Evolutionary conservation across 2,329 filamentous ascomycete species (phyloP).

Genomic region (Ceratocystis huliohia): DNA sequence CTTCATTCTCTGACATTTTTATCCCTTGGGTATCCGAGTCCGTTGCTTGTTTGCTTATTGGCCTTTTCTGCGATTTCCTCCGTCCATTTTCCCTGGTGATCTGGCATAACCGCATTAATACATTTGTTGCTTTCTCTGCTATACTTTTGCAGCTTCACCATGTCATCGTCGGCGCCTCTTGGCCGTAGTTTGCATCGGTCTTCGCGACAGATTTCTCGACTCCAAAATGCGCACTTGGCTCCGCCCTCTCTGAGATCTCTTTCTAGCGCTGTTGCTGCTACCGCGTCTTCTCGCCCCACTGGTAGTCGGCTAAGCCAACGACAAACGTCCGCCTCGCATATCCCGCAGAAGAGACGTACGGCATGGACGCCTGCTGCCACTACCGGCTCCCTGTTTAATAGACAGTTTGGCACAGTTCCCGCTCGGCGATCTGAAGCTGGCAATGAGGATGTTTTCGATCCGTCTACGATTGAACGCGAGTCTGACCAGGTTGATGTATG

Average conservation of each 20-base stretch:
- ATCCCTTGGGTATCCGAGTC: neutral
- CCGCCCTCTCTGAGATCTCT: constrained; percentile 14
- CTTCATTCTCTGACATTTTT: neutral
- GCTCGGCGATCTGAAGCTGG: constrained; percentile 24
- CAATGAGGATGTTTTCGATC: constrained; percentile 48
- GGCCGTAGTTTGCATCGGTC: constrained; percentile 32
- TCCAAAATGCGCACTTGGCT: constrained; percentile 3
- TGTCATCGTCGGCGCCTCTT: constrained; percentile 31
- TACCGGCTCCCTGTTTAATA: constrained; percentile 7
- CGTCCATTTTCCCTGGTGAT: neutral
- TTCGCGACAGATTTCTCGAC: constrained; percentile 26
- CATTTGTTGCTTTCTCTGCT: neutral
- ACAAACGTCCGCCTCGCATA: neutral
- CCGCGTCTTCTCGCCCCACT: constrained; percentile 14
- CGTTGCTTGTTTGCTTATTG: neutral
- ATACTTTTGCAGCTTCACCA: constrained; percentile 22
- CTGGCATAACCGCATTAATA: neutral
- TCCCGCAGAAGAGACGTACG: constrained; percentile 16
- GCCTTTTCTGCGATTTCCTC: neutral
- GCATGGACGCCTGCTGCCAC: constrained; percentile 22
- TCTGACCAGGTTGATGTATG: constrained; percentile 91
- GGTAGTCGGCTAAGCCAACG: constrained; percentile 3
- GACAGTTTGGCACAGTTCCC: constrained; percentile 19
- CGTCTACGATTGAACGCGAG: constrained; percentile 63
- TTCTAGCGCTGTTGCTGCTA: constrained; percentile 20